A percentile compares a stretch with the other conserved stretches of the same genome.
Conservation (phyloP, 2,329 filamentous ascomycete genomes). For the Fusarium continuum region DNA sequence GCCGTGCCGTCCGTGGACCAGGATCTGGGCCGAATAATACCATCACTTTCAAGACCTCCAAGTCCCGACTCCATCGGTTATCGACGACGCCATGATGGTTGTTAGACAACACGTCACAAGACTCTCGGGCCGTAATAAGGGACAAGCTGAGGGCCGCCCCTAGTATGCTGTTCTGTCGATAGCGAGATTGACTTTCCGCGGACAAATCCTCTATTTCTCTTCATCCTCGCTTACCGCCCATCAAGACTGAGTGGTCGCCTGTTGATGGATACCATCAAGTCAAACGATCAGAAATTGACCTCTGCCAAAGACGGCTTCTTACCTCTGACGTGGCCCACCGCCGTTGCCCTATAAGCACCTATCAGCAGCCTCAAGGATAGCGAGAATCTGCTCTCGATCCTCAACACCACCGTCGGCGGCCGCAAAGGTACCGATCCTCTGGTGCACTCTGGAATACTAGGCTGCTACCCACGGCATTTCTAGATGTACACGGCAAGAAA, state of each 20-base stretch:
- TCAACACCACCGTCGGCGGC: slow-evolving; percentile 24
- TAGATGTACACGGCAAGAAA: no score
- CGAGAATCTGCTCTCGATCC: background rate
- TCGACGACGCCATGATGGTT: slow-evolving; percentile 5
- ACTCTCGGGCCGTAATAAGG: slow-evolving; percentile 13
- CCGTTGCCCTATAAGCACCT: slow-evolving; percentile 12
- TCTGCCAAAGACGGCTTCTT: slow-evolving; percentile 30
- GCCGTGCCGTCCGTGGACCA: slow-evolving; percentile 24
- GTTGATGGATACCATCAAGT: background rate
- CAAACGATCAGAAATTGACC: slow-evolving; percentile 13
- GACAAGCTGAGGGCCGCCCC: slow-evolving; percentile 2
- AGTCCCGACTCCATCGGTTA: background rate
- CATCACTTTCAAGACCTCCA: slow-evolving; percentile 4
- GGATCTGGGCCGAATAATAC: slow-evolving; percentile 27
- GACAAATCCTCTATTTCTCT: slow-evolving; percentile 28
- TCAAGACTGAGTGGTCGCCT: slow-evolving; percentile 15
- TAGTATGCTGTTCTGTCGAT: slow-evolving; percentile 15
- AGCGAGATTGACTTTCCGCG: slow-evolving; percentile 1
- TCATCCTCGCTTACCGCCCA: slow-evolving; percentile 3
- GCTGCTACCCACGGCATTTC: no score
- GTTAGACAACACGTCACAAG: slow-evolving; percentile 1
- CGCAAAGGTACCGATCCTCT: slow-evolving; percentile 9
- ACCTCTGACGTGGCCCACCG: slow-evolving; percentile 22
- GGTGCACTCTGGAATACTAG: slow-evolving; percentile 10
- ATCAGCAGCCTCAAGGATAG: background rate